Evolutionary conservation across 2,329 filamentous ascomycete species (phyloP).

Genomic region (Ceratocystis colombiana): DNA sequence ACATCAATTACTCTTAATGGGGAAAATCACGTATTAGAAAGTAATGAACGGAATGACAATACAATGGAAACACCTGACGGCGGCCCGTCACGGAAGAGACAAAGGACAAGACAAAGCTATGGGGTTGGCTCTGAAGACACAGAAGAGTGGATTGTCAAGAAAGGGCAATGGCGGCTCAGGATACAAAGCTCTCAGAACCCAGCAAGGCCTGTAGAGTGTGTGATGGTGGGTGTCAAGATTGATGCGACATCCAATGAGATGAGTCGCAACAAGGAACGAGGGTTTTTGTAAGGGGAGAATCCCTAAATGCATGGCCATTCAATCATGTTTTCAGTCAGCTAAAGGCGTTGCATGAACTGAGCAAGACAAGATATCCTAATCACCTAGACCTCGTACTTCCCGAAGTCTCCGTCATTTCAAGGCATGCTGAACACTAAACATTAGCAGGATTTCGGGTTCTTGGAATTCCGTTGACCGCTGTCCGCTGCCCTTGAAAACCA

Average conservation of each 20-base stretch:
- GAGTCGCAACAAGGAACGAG: slow-evolving; percentile 53
- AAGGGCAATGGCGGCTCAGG: slow-evolving; percentile 61
- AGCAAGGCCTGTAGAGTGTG: slow-evolving; percentile 52
- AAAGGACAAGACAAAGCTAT: slow-evolving; percentile 20
- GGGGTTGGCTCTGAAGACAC: background rate
- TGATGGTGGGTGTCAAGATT: slow-evolving; percentile 65
- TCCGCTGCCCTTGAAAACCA: background rate
- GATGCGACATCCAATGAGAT: slow-evolving; percentile 59
- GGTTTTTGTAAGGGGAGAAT: slow-evolving; percentile 44
- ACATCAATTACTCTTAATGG: slow-evolving; percentile 52
- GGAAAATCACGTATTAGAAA: slow-evolving; percentile 35
- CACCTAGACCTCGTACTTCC: background rate
- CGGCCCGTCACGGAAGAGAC: slow-evolving; percentile 25
- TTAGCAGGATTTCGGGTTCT: background rate
- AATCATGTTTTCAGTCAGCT: background rate
- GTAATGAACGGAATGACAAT: slow-evolving; percentile 26
- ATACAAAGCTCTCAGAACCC: slow-evolving; percentile 44
- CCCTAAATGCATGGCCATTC: background rate
- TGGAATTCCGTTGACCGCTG: background rate
- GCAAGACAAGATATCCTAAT: background rate
- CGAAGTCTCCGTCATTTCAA: background rate
- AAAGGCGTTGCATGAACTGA: background rate
- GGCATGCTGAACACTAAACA: background rate
- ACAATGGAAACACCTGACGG: slow-evolving; percentile 29
- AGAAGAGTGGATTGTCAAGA: slow-evolving; percentile 53